Evolutionary conservation across 2,329 filamentous ascomycete species (phyloP).

Genomic region (Epicoccum sorghinum): DNA sequence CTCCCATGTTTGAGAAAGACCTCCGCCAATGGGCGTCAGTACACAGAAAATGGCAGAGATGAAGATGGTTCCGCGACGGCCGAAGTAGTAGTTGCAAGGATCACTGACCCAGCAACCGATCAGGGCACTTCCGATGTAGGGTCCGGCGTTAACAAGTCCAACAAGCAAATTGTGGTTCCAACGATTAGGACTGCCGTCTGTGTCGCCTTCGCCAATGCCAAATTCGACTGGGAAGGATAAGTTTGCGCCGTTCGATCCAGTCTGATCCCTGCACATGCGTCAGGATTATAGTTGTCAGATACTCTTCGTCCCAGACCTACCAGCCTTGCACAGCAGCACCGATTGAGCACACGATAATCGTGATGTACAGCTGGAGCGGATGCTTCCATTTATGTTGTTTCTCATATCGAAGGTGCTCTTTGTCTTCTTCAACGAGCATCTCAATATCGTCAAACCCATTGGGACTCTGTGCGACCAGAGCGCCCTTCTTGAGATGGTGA

Average conservation of each 20-base stretch:
- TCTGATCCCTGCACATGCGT: slow-evolving; percentile 59
- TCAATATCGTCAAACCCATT: slow-evolving; percentile 65
- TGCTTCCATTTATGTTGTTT: slow-evolving; percentile 66
- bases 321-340: slow-evolving; percentile 62
- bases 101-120: slow-evolving; percentile 37
- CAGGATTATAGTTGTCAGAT: not conserved
- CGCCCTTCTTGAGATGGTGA: slow-evolving; percentile 54
- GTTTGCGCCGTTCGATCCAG: slow-evolving; percentile 58
- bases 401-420: slow-evolving; percentile 65
- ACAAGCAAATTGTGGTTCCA: slow-evolving; percentile 23
- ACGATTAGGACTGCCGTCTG: slow-evolving; percentile 22
- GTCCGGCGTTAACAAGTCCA: slow-evolving; percentile 30
- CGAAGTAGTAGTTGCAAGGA: slow-evolving; percentile 37
- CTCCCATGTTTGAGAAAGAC: slow-evolving; percentile 30
- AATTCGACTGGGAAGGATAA: slow-evolving; percentile 63
- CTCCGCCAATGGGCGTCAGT: slow-evolving; percentile 33
- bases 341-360: slow-evolving; percentile 70
- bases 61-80: slow-evolving; percentile 37
- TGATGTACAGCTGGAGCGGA: slow-evolving; percentile 65
- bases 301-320: not conserved
- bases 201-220: slow-evolving; percentile 47
- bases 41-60: slow-evolving; percentile 34
- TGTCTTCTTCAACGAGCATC: slow-evolving; percentile 65
- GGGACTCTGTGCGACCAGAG: slow-evolving; percentile 74
- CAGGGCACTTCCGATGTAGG: slow-evolving; percentile 38